phyloP scores from a whole-genome alignment of 306 rosid genomes.

The Potentilla sterilis region DNA sequence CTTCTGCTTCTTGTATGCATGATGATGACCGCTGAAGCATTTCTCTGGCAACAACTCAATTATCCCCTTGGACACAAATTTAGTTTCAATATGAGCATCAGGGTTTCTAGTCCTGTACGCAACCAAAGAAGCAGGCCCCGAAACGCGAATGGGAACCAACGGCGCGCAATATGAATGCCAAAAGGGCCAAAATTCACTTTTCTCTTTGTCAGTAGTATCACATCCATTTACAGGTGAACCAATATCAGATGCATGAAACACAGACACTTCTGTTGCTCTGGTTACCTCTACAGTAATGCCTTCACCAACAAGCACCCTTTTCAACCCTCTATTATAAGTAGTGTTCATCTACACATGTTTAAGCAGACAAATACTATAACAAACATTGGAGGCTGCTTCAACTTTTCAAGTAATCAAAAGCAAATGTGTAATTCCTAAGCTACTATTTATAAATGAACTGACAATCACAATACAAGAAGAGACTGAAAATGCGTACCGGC shows the following conservation, averaged over 20 bases:
- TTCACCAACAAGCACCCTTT: conserved; percentile 70
- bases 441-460: too few relatives aligned
- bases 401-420: neutral
- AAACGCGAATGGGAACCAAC: conserved; percentile 59
- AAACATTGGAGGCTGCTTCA: neutral
- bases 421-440: neutral
- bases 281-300: conserved; percentile 78
- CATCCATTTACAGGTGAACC: conserved; percentile 45
- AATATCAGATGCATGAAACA: conserved; percentile 49
- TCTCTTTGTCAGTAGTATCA: conserved; percentile 25
- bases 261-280: conserved; percentile 64
- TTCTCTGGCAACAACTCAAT: conserved; percentile 80
- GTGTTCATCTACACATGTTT: conserved; percentile 57
- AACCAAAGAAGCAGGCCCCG: conserved; percentile 58
- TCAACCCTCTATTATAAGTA: conserved; percentile 55
- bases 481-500: conserved; percentile 37
- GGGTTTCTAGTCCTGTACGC: conserved; percentile 68
- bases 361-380: neutral
- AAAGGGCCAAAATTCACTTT: conserved; percentile 45
- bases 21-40: conserved; percentile 48
- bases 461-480: too few relatives aligned
- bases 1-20: conserved; percentile 27
- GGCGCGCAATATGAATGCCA: conserved; percentile 55
- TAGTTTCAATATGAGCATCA: conserved; percentile 38
- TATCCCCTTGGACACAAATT: conserved; percentile 47